Percentiles rank a stretch among this genome's conserved stretches.
Conservation (phyloP, 208 protist genomes). For the Acanthamoeba culbertsoni region DNA sequence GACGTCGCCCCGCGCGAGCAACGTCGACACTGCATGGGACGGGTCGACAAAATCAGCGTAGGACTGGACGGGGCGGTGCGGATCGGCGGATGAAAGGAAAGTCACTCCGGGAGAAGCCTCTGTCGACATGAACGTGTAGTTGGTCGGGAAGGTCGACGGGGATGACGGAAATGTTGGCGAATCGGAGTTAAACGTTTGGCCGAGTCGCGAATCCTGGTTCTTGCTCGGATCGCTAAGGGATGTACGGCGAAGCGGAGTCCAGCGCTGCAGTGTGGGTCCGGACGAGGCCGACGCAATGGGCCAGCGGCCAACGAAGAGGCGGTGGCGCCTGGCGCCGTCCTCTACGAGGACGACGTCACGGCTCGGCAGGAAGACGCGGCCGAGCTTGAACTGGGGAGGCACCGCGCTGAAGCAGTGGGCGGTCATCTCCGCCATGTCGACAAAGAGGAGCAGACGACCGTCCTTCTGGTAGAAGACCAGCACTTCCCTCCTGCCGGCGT, state of each 20-base stretch:
- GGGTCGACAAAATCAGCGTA: constrained; percentile 9
- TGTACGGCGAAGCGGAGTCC: not conserved
- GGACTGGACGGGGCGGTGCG: not conserved
- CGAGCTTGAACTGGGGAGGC: constrained; percentile 9
- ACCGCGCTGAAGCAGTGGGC: not conserved
- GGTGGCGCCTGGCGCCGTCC: not conserved
- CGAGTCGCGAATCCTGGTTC: not conserved
- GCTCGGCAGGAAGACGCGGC: not conserved
- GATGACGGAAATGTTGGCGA: not conserved
- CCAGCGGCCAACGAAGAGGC: not conserved
- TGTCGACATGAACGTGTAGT: constrained; percentile 37
- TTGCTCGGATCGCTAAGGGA: not conserved
- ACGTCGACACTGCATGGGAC: not conserved
- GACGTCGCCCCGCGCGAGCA: not conserved
- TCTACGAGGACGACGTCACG: not conserved
- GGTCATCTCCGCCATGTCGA: not conserved
- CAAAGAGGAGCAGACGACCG: not conserved
- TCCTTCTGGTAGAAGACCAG: constrained; percentile 23
- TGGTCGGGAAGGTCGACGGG: not conserved
- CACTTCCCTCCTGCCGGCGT: not conserved
- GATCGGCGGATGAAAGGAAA: constrained; percentile 15
- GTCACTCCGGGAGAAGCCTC: not conserved
- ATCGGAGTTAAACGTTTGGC: not conserved
- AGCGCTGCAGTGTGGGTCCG: not conserved
- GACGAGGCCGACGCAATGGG: not conserved